A percentile compares a stretch with the other conserved stretches of the same genome.
Evolutionary conservation across 371 early-diverging fungal species (phyloP).

Genomic region (Mucor circinelloides): DNA sequence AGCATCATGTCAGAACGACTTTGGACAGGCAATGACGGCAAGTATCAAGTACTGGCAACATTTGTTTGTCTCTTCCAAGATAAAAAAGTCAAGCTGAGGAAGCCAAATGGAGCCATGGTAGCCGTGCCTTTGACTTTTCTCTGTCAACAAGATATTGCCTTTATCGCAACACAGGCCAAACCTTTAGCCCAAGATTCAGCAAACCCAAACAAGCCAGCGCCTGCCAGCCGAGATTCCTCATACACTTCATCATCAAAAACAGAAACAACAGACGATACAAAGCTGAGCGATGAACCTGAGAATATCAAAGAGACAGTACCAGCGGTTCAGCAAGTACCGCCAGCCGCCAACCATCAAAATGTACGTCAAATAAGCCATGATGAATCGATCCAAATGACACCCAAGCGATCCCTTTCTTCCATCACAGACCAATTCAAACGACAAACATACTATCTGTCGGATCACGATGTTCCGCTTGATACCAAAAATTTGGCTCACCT

Average conservation of each 20-base stretch:
- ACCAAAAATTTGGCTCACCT: slow-evolving; percentile 3
- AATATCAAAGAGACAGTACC: neutral
- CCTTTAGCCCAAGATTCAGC: neutral
- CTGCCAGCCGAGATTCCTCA: neutral
- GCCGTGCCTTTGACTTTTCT: slow-evolving; percentile 42
- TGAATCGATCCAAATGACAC: slow-evolving; percentile 25
- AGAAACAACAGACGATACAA: neutral
- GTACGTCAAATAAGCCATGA: slow-evolving; percentile 22
- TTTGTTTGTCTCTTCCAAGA: slow-evolving; percentile 43
- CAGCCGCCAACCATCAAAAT: slow-evolving; percentile 4
- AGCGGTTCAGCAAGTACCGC: neutral
- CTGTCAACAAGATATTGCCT: slow-evolving; percentile 37
- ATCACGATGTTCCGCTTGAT: neutral
- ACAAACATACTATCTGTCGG: slow-evolving; percentile 7
- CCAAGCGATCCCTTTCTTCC: slow-evolving; percentile 30
- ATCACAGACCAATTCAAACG: slow-evolving; percentile 24
- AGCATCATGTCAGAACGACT: slow-evolving; percentile 12
- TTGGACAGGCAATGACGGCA: slow-evolving; percentile 45
- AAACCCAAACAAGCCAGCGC: neutral
- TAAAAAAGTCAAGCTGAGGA: slow-evolving; percentile 43
- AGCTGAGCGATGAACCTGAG: neutral
- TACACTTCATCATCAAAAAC: neutral
- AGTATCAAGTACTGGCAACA: slow-evolving; percentile 39
- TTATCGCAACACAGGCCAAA: slow-evolving; percentile 25
- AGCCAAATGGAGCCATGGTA: slow-evolving; percentile 36